These are phyloP conservation scores for Penicillium thymicola DNA, from an alignment of 2,329 filamentous ascomycete genomes.

Conservation along the genomic window DNA sequence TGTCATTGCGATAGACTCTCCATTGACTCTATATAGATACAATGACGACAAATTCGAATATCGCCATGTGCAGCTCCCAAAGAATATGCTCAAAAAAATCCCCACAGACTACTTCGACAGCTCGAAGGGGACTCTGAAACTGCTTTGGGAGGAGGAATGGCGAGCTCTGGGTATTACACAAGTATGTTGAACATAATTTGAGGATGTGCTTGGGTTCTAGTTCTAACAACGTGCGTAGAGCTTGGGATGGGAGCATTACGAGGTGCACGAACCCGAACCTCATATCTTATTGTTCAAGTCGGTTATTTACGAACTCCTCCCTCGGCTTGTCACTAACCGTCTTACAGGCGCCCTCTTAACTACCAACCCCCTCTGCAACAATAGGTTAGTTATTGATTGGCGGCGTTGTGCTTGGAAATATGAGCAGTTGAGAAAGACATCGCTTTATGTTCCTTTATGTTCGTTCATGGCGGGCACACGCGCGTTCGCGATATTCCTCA, in stretches of 20 bases:
- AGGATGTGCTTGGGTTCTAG: background rate
- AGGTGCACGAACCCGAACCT: slow-evolving; percentile 97
- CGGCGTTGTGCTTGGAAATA: slow-evolving; percentile 11
- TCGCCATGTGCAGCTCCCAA: slow-evolving; percentile 94
- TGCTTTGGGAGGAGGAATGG: slow-evolving; percentile 99
- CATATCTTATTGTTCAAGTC: slow-evolving; percentile 99
- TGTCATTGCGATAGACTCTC: slow-evolving; percentile 1
- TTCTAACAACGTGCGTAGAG: slow-evolving; percentile 57
- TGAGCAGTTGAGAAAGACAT: slow-evolving; percentile 5
- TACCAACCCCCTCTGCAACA: slow-evolving; percentile 65
- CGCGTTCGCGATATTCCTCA: slow-evolving; percentile 18
- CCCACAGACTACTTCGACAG: slow-evolving; percentile 92
- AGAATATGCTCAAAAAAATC: slow-evolving; percentile 96
- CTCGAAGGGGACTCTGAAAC: slow-evolving; percentile 84
- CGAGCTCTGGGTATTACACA: slow-evolving; percentile 94
- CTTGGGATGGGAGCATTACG: slow-evolving; percentile 98
- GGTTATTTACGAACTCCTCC: slow-evolving; percentile 43
- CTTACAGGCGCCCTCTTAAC: slow-evolving; percentile 71
- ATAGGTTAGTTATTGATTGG: slow-evolving; percentile 22
- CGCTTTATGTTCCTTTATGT: background rate
- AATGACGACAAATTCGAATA: slow-evolving; percentile 93
- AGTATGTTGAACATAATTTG: slow-evolving; percentile 51
- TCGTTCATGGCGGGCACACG: slow-evolving; percentile 16
- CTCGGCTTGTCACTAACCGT: slow-evolving; percentile 18
- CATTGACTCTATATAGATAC: slow-evolving; percentile 60